A percentile compares a stretch with the other conserved stretches of the same genome.
Evolutionary conservation across 2,329 filamentous ascomycete genomes (phyloP).

Genomic region (Gliomastix tumulicola): DNA sequence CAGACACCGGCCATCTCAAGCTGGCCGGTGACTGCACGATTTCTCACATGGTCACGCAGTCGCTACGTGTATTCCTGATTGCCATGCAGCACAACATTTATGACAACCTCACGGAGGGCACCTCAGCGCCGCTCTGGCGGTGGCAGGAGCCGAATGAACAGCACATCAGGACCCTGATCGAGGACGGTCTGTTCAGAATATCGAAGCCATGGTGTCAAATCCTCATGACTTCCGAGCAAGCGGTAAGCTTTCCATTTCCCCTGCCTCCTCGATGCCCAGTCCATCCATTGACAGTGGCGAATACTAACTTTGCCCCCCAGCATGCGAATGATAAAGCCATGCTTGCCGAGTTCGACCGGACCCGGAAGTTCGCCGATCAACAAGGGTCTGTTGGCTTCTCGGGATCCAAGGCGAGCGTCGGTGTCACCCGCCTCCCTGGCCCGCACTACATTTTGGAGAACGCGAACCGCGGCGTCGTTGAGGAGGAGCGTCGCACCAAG

Average conservation of each 20-base stretch:
- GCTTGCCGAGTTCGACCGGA: constrained; percentile 21
- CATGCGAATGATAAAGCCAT: constrained; percentile 18
- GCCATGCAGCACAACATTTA: constrained; percentile 26
- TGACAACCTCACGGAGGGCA: constrained; percentile 21
- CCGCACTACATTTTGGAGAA: constrained; percentile 17
- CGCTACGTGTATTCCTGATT: constrained; percentile 22
- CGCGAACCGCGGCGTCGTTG: constrained; percentile 10
- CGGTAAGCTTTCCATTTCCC: constrained; percentile 10
- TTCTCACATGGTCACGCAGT: constrained; percentile 20
- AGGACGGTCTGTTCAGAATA: constrained; percentile 20
- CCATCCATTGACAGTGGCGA: too few relatives aligned
- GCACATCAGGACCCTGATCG: constrained; percentile 21
- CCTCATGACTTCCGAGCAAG: constrained; percentile 16
- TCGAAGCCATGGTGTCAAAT: constrained; percentile 22
- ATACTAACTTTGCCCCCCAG: too few relatives aligned
- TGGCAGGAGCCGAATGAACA: constrained; percentile 20
- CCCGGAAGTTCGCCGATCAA: constrained; percentile 16
- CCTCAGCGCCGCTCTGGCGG: constrained; percentile 27
- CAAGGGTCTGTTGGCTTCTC: constrained; percentile 5
- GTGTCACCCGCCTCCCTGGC: constrained; percentile 11
- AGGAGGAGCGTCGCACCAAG: constrained; percentile 10
- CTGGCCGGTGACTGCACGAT: constrained; percentile 21
- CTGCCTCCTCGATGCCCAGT: too few relatives aligned
- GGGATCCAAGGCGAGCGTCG: constrained; percentile 5
- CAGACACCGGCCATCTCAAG: constrained; percentile 12